Evolutionary conservation across 352 stramenopile genomes (phyloP).

Genomic region (Phytopythium ostracodes): DNA sequence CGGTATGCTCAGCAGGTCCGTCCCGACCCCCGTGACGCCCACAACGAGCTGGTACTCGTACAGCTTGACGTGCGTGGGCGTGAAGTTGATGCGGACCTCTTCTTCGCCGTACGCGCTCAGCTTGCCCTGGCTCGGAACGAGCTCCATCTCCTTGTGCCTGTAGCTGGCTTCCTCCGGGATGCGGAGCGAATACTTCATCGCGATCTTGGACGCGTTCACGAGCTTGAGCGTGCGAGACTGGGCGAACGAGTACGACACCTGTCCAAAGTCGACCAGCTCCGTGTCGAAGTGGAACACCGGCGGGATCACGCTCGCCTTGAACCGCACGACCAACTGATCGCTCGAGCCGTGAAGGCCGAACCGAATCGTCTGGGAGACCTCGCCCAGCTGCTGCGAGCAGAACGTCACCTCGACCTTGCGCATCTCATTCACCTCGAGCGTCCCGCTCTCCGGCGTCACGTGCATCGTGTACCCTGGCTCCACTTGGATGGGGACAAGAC

Average conservation of each 20-base stretch:
- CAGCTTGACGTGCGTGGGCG: slow-evolving; percentile 81
- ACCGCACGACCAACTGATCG: slow-evolving; percentile 70
- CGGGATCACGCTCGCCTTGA: slow-evolving; percentile 90
- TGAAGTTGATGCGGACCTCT: slow-evolving; percentile 85
- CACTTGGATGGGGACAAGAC: slow-evolving; percentile 41
- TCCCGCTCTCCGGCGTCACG: slow-evolving; percentile 45
- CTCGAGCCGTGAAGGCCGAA: slow-evolving; percentile 88
- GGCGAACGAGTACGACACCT: slow-evolving; percentile 89
- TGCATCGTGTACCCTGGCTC: slow-evolving; percentile 31
- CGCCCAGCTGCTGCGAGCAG: slow-evolving; percentile 79
- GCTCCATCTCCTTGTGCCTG: slow-evolving; percentile 87
- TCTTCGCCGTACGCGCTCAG: slow-evolving; percentile 82
- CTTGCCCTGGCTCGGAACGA: slow-evolving; percentile 70
- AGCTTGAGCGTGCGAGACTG: slow-evolving; percentile 76
- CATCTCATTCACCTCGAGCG: slow-evolving; percentile 73
- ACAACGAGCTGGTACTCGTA: slow-evolving; percentile 93
- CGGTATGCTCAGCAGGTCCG: slow-evolving; percentile 87
- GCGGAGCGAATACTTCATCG: slow-evolving; percentile 86
- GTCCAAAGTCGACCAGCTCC: slow-evolving; percentile 90
- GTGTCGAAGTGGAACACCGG: slow-evolving; percentile 92
- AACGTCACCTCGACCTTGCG: slow-evolving; percentile 86
- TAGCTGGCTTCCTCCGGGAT: slow-evolving; percentile 92
- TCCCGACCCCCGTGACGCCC: slow-evolving; percentile 88
- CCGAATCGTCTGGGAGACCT: slow-evolving; percentile 80
- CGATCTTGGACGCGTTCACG: slow-evolving; percentile 92